Conservation (phyloP, 768 basidiomycete genomes). For the Hortiboletus flavorubellus region DNA sequence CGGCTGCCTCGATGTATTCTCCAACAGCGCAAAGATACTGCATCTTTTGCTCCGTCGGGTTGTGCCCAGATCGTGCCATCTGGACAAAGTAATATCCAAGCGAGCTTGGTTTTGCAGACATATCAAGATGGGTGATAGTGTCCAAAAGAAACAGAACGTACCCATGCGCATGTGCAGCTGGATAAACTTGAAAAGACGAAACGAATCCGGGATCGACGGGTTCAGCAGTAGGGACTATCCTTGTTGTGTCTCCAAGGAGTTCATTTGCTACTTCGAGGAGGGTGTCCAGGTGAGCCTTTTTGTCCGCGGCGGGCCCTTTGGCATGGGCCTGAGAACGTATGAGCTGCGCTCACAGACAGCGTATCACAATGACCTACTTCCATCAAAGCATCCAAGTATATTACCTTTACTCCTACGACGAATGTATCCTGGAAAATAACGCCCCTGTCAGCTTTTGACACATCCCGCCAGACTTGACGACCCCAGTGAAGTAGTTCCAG, state of each 20-base stretch:
- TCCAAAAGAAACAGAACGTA: not conserved
- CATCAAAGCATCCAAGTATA: not conserved
- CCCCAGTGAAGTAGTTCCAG: conserved; percentile 1
- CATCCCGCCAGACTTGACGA: conserved; percentile 3
- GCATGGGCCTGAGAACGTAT: too few species aligned
- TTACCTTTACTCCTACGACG: not conserved
- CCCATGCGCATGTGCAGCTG: not conserved
- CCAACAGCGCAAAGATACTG: not conserved
- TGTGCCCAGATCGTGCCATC: not conserved
- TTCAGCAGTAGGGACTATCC: not conserved
- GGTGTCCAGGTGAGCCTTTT: not conserved
- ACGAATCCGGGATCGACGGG: not conserved
- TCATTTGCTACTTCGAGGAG: not conserved
- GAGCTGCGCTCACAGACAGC: too few species aligned
- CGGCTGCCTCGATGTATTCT: not conserved
- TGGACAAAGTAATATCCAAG: not conserved
- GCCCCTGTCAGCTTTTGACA: not conserved
- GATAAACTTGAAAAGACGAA: conserved; percentile 3
- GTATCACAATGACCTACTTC: too few species aligned
- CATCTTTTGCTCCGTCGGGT: not conserved
- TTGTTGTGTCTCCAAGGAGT: not conserved
- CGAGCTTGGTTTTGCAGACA: not conserved
- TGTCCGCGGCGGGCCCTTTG: too few species aligned
- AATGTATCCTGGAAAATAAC: not conserved
- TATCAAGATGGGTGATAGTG: not conserved